Base-by-base conservation (phyloP, 371 early-diverging fungal species). In the Catenaria anguillulae region DNA sequence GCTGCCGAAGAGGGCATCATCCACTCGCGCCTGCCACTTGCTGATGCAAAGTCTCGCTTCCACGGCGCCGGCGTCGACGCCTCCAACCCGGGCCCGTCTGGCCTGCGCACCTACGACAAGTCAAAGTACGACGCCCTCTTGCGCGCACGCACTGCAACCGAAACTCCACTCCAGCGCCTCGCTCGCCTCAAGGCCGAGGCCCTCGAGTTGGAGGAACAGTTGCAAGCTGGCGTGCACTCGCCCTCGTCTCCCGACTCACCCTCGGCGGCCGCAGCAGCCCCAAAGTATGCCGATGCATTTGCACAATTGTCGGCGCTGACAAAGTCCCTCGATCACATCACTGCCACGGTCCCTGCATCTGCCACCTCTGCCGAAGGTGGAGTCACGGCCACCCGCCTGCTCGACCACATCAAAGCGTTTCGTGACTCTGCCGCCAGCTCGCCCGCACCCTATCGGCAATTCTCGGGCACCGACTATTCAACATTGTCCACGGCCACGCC, bases 101-200 rank as follows among this genome's bases (percentile, higher is more conserved):
- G 46, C 56, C 65, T 23, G 56, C 67, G 40, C 71, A 70, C 55
- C 66, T 68, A 21, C 64, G 68, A 45, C 63, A 65, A 5, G 64
- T 74, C 68, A 4, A 71, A 68, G 36, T 56, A 48, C 24, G 67
- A 69, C 15, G 78, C 72, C 40, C 71, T 70, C 3, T n/a, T 52
- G 24, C 42, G 60, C 21, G 36, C 29, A n/a, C 23, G 75, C 60
- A 65, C 68, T 37, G 68, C 85, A 40, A 73, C 77, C 60, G 92
- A 90, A 64, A 87, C 88, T 0, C 73, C 84, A 43, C 67, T 84
- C 36, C 88, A 90, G 66, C 80, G 83, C 65, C 70, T 89, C 33
- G 81, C 87, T 34, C 80, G 92, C 34, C 78, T 92, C 45, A 80
- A 84, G 72, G 85, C 73, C 65, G 92, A 92, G 68, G 84, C 85